These are phyloP conservation scores for Alternaria arbusti DNA, from an alignment of 2,329 filamentous ascomycete genomes.

Conservation along the genomic window DNA sequence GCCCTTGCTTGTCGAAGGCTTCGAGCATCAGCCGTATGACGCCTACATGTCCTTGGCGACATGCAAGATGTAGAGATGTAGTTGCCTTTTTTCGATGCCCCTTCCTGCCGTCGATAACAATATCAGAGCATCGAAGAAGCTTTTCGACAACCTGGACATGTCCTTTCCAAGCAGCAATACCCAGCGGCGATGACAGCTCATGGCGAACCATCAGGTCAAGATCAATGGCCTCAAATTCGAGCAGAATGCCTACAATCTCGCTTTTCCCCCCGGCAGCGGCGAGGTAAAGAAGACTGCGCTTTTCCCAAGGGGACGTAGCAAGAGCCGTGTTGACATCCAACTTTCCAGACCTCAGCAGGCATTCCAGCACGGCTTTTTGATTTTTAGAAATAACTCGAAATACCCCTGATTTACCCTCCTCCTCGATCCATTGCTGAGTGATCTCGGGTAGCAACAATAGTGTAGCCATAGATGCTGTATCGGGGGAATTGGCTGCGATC, in stretches of 20 bases:
- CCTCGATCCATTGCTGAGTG: not conserved
- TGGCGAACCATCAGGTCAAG: no score
- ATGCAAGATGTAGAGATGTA: not conserved
- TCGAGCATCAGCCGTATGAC: not conserved
- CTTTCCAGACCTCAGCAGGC: not conserved
- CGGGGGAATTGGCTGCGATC: not conserved
- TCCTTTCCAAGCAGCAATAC: not conserved
- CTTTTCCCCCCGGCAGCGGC: not conserved
- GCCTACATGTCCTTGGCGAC: not conserved
- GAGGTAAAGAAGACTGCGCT: not conserved
- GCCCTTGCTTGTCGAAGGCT: not conserved
- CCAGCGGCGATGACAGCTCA: not conserved
- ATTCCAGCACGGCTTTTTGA: not conserved
- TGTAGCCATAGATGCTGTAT: not conserved
- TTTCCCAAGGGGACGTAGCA: no score
- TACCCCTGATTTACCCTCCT: fast-evolving
- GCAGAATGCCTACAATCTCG: no score
- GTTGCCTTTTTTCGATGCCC: fast-evolving
- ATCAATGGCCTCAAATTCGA: no score
- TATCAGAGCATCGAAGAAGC: not conserved
- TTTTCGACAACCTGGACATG: not conserved
- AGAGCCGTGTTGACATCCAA: not conserved
- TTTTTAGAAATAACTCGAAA: not conserved
- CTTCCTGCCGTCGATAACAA: not conserved
- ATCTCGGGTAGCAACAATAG: not conserved